Evolutionary conservation across 768 basidiomycete species (phyloP), one percentile per base, ranked within the genome.

Genomic region (Hericium coralloides): DNA sequence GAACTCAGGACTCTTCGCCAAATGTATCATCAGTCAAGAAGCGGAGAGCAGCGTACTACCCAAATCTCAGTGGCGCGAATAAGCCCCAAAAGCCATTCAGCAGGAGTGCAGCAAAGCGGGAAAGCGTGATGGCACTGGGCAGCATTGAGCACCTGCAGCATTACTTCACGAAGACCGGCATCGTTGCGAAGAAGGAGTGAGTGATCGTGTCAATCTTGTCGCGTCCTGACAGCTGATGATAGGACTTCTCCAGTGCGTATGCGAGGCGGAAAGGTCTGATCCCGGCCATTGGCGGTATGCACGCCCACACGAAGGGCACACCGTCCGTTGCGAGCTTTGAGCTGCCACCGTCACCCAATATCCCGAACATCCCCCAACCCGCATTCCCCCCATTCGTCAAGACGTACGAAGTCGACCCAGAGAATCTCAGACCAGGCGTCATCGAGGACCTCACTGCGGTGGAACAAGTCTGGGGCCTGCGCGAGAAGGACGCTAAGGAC

Each of bases 71-170:
- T 67, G 74, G 84, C 8, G 66, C 76, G 12, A 87, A 85, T 68
- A 92, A 89, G 67, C 82, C 80, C 0, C 76, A 81, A 69, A 93
- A 92, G 62, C 89, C 91, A 2, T 95, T 94, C 77, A 89, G 88
- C 63, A 76, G 88, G 60, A 92, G 89, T 59, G 95, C 95, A 0
- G 91, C 92, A 4, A 95, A 94, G 72, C 82, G 95, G 45, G 90
- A 92, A 70, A 92, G 89, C 64, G 94, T 98, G 18, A 88, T 95
- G 84, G 84, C 92, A 0, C 73, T 98, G 17, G 94, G 94, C n/a
- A 93, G 91, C 67, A 98, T 98, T 63, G 89, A 95, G 67, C 91
- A 97, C 68, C 79, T 98, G 43, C 95, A 98, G 71, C 87, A 94
- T 65, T 95, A 94, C 68, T 98, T 95, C 65, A 91, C 89, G 8